A percentile compares a stretch with the other conserved stretches of the same genome.
These are phyloP conservation scores for Cyclotella distinguenda DNA, from an alignment of 108 stramenopile species.

Conservation along the genomic window DNA sequence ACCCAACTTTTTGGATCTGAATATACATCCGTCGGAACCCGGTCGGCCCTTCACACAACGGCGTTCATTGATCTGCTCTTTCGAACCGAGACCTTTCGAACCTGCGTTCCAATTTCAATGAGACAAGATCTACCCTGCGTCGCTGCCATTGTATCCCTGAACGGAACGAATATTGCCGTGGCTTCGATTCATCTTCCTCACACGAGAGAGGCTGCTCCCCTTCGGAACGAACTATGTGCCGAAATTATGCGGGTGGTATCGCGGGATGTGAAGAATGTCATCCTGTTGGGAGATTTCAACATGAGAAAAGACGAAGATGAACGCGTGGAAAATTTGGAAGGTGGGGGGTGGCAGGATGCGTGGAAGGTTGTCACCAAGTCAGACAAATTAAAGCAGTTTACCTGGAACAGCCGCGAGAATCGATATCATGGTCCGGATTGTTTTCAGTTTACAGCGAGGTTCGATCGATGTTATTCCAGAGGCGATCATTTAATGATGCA, in stretches of 20 bases:
- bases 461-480: slow-evolving; percentile 31
- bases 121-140: slow-evolving; percentile 11
- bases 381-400: slow-evolving; percentile 10
- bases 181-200: slow-evolving; percentile 25
- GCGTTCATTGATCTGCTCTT: slow-evolving; percentile 27
- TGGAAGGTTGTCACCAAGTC: slow-evolving; percentile 21
- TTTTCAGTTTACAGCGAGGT: slow-evolving; percentile 18
- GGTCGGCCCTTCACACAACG: slow-evolving; percentile 7
- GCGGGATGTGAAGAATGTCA: slow-evolving; percentile 7
- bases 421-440: slow-evolving; percentile 30
- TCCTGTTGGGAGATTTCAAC: slow-evolving; percentile 27
- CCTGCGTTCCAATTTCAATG: neutral
- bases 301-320: slow-evolving; percentile 26
- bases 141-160: slow-evolving; percentile 1
- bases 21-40: slow-evolving; percentile 22
- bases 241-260: neutral
- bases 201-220: slow-evolving; percentile 22
- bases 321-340: slow-evolving; percentile 7
- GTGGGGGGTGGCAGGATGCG: slow-evolving; percentile 22
- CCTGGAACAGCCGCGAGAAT: slow-evolving; percentile 24
- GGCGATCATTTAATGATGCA: slow-evolving; percentile 6
- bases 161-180: slow-evolving; percentile 20
- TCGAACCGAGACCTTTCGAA: neutral
- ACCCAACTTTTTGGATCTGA: neutral
- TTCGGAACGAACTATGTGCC: slow-evolving; percentile 5